Conservation (phyloP, 176 grass and related monocot species). For the Oryza punctata region DNA sequence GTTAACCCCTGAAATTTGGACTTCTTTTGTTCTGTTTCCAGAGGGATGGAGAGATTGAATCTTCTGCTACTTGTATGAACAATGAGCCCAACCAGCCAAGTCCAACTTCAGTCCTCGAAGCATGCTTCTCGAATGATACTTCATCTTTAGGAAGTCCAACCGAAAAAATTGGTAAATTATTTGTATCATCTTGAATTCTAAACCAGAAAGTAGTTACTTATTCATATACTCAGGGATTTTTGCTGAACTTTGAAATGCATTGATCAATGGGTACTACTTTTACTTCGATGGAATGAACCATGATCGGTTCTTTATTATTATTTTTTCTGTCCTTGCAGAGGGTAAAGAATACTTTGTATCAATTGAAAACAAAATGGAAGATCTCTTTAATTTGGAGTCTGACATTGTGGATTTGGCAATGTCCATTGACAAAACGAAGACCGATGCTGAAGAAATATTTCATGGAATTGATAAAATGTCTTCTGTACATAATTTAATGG, state of each 20-base stretch:
- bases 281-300: background rate
- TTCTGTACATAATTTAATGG: background rate
- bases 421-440: slow-evolving; percentile 21
- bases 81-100: slow-evolving; percentile 57
- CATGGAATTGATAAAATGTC: background rate
- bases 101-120: slow-evolving; percentile 68
- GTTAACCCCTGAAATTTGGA: slow-evolving; percentile 19
- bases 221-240: background rate
- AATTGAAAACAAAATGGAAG: slow-evolving; percentile 49
- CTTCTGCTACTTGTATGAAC: slow-evolving; percentile 23
- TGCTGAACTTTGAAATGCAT: background rate
- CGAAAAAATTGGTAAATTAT: slow-evolving; percentile 50
- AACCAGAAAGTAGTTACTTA: background rate
- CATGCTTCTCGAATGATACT: slow-evolving; percentile 67
- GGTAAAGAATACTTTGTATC: slow-evolving; percentile 38
- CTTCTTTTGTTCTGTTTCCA: slow-evolving; percentile 33
- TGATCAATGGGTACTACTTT: background rate
- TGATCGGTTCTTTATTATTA: background rate
- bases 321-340: slow-evolving; percentile 32
- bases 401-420: slow-evolving; percentile 45
- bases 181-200: background rate
- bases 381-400: slow-evolving; percentile 47
- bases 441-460: slow-evolving; percentile 19
- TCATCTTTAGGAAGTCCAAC: slow-evolving; percentile 57
- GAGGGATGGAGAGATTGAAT: slow-evolving; percentile 38